Evolutionary conservation across 768 basidiomycete genomes (phyloP).

Genomic region (Suillus subaureus): DNA sequence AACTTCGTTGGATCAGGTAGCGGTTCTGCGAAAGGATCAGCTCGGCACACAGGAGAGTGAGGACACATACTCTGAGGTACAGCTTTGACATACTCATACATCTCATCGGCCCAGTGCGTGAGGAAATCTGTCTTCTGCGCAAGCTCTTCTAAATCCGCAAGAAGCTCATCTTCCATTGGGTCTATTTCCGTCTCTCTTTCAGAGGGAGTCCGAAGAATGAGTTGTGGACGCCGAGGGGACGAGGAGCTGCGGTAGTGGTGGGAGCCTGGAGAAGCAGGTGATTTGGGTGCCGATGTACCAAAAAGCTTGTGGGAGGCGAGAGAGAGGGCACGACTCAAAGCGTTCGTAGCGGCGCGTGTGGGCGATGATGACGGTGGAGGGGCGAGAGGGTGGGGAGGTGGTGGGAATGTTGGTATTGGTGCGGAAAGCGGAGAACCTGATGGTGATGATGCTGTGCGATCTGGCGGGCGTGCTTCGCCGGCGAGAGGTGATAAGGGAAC

Average conservation of each 20-base stretch:
- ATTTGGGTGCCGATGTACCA: slow-evolving; percentile 48
- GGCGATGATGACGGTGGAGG: slow-evolving; percentile 70
- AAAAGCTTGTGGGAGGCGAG: slow-evolving; percentile 84
- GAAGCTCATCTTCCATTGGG: slow-evolving; percentile 80
- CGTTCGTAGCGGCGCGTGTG: slow-evolving; percentile 68
- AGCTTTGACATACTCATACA: slow-evolving; percentile 87
- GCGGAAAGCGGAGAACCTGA: slow-evolving; percentile 27
- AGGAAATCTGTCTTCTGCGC: slow-evolving; percentile 96
- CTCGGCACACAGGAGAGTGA: background rate
- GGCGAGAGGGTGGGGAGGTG: slow-evolving; percentile 50
- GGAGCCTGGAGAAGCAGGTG: slow-evolving; percentile 38
- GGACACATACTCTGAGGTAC: slow-evolving; percentile 73
- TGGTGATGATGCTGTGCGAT: slow-evolving; percentile 32
- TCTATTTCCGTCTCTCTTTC: slow-evolving; percentile 48
- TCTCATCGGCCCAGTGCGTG: slow-evolving; percentile 92
- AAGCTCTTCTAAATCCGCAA: slow-evolving; percentile 81
- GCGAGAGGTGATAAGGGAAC: slow-evolving; percentile 49
- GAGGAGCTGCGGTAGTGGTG: slow-evolving; percentile 47
- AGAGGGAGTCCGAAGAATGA: slow-evolving; percentile 43
- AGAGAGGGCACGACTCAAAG: slow-evolving; percentile 77
- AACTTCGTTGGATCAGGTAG: slow-evolving; percentile 82
- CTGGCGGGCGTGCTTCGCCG: slow-evolving; percentile 44
- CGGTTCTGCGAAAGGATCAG: slow-evolving; percentile 54
- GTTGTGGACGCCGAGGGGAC: slow-evolving; percentile 58
- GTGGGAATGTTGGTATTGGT: slow-evolving; percentile 52